Percentiles rank a stretch among this genome's conserved stretches.
These are phyloP conservation scores for Debaryomyces udenii DNA, from an alignment of 1,139 yeast species.

Conservation along the genomic window DNA sequence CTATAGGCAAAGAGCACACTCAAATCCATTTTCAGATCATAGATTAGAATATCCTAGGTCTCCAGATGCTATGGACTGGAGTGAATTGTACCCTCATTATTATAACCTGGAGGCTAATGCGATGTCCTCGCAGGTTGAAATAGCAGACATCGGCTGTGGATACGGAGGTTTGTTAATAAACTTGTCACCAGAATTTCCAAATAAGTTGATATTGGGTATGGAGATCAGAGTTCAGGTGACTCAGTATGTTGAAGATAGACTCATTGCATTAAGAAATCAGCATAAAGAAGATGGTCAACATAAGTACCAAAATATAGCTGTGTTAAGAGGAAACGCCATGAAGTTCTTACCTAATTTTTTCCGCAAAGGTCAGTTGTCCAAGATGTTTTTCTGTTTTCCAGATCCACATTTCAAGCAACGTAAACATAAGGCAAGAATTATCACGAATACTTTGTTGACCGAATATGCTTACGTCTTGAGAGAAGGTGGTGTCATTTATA, in stretches of 20 bases:
- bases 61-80: slow-evolving; percentile 91
- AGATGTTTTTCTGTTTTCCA: slow-evolving; percentile 97
- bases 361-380: slow-evolving; percentile 73
- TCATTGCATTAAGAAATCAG: slow-evolving; percentile 78
- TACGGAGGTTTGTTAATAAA: slow-evolving; percentile 90
- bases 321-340: slow-evolving; percentile 95
- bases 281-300: slow-evolving; percentile 33
- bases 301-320: slow-evolving; percentile 79
- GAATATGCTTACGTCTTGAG: slow-evolving; percentile 90
- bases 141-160: slow-evolving; percentile 98
- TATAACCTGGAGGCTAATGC: slow-evolving; percentile 43
- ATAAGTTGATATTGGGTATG: slow-evolving; percentile 83
- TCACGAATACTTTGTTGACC: slow-evolving; percentile 82
- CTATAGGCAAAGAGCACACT: slow-evolving; percentile 96
- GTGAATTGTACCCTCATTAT: slow-evolving; percentile 65
- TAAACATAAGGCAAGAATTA: slow-evolving; percentile 95
- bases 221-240: slow-evolving; percentile 98
- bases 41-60: slow-evolving; percentile 80
- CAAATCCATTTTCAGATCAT: slow-evolving; percentile 97
- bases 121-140: slow-evolving; percentile 65
- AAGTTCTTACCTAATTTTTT: slow-evolving; percentile 95
- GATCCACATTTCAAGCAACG: slow-evolving; percentile 98
- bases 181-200: slow-evolving; percentile 76
- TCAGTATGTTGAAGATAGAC: slow-evolving; percentile 93
- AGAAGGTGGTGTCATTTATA: slow-evolving; percentile 87